Conservation (phyloP, 257 asterid genomes). For the Jacaranda mimosifolia region DNA sequence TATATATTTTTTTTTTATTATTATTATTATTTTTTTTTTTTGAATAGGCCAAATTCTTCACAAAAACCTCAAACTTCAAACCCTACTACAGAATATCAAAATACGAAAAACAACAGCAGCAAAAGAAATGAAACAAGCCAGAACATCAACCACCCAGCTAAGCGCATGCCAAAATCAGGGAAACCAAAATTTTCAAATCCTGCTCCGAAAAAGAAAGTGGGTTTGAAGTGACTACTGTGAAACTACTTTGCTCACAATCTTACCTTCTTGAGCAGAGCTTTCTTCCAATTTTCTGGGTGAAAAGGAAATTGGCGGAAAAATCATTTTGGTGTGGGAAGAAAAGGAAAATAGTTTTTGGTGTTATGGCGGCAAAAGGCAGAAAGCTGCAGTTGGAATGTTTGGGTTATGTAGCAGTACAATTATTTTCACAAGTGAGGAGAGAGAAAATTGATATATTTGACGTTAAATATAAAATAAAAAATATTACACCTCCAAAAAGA, state of each 20-base stretch:
- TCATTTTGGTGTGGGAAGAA: not conserved
- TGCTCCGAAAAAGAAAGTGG: not conserved
- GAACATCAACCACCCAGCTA: not conserved
- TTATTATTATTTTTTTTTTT: too few species aligned
- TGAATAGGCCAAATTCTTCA: slow-evolving; percentile 2
- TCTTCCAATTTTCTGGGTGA: not conserved
- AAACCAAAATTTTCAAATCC: not conserved
- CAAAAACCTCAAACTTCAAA: slow-evolving; percentile 1
- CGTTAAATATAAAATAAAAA: too few species aligned
- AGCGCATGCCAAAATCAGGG: not conserved
- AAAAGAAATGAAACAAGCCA: too few species aligned
- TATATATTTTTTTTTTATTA: too few species aligned
- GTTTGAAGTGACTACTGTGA: not conserved
- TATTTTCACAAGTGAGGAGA: too few species aligned
- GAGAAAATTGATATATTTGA: not conserved
- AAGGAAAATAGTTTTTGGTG: not conserved
- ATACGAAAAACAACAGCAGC: not conserved
- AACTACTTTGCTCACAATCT: not conserved
- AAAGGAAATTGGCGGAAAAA: not conserved
- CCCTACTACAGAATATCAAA: slow-evolving; percentile 31
- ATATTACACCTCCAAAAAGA: too few species aligned
- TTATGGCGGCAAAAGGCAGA: not conserved
- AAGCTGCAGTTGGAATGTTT: not conserved
- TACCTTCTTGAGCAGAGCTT: slow-evolving; percentile 4
- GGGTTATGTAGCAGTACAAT: not conserved